Evolutionary conservation across 148 eudicot genomes (phyloP).

Genomic region (Chenopodium quinoa): DNA sequence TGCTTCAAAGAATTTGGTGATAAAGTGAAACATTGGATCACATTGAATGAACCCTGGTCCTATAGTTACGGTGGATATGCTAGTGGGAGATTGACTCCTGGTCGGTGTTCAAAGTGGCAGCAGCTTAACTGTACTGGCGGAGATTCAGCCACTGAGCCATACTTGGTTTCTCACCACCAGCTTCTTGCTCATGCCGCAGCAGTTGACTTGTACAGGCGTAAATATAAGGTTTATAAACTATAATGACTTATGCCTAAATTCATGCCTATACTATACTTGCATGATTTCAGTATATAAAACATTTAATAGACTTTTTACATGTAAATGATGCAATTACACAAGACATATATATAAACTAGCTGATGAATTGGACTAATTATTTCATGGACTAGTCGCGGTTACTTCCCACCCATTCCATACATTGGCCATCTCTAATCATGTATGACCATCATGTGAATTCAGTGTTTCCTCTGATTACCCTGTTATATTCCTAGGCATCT

Average conservation of each 20-base stretch:
- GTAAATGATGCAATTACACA: not conserved
- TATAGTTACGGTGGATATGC: conserved; percentile 19
- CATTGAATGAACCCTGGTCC: conserved; percentile 38
- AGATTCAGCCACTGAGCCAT: conserved; percentile 32
- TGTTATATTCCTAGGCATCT: conserved; percentile 9
- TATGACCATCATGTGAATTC: too few species aligned
- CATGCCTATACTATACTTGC: not conserved
- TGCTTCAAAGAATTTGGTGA: conserved; percentile 36
- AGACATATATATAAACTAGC: too few species aligned
- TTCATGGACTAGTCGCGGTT: not conserved
- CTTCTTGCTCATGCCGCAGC: conserved; percentile 37
- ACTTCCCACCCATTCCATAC: too few species aligned
- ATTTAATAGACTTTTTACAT: too few species aligned
- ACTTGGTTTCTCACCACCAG: conserved; percentile 33
- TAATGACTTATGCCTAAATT: not conserved
- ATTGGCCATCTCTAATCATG: too few species aligned
- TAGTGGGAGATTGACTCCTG: conserved; percentile 19
- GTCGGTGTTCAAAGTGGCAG: conserved; percentile 26
- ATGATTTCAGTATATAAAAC: not conserved
- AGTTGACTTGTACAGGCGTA: conserved; percentile 30
- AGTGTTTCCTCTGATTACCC: not conserved
- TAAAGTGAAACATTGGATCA: conserved; percentile 41
- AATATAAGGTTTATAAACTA: conserved; percentile 29
- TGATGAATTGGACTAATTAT: not conserved
- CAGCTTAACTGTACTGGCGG: conserved; percentile 26